A percentile compares a stretch with the other conserved stretches of the same genome.
Evolutionary conservation across 208 protist species (phyloP).

Genomic region (Sergeia podlipaevii): DNA sequence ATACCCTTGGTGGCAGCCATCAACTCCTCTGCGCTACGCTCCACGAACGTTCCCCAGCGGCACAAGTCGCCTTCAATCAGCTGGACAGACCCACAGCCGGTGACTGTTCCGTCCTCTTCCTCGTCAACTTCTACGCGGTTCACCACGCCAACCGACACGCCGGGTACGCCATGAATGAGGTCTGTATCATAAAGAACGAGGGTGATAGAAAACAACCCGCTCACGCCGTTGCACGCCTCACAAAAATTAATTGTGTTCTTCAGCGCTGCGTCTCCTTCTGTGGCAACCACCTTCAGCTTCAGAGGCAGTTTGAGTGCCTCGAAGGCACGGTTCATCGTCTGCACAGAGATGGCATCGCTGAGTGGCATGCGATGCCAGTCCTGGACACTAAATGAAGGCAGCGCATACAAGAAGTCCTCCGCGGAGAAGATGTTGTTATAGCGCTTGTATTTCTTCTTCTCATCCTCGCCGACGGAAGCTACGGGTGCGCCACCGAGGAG

Average conservation of each 20-base stretch:
- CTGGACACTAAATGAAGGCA: conserved; percentile 68
- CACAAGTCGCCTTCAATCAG: conserved; percentile 79
- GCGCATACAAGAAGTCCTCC: conserved; percentile 81
- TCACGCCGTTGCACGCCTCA: conserved; percentile 47
- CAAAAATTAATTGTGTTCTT: conserved; percentile 27
- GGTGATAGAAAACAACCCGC: conserved; percentile 62
- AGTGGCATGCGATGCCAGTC: conserved; percentile 29
- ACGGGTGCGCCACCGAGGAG: conserved; percentile 42
- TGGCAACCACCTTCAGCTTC: conserved; percentile 38
- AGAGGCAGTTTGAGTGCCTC: conserved; percentile 58
- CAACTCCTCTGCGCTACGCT: conserved; percentile 47
- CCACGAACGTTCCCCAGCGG: conserved; percentile 56
- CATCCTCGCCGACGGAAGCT: conserved; percentile 32
- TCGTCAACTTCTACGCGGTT: conserved; percentile 50
- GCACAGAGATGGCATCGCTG: conserved; percentile 29
- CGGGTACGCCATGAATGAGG: conserved; percentile 66
- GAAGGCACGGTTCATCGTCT: conserved; percentile 65
- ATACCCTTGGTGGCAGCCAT: conserved; percentile 41
- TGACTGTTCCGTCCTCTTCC: conserved; percentile 14
- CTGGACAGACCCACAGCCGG: conserved; percentile 48
- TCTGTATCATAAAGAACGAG: conserved; percentile 78
- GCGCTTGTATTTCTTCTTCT: conserved; percentile 53
- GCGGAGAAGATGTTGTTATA: conserved; percentile 85
- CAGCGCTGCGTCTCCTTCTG: conserved; percentile 10
- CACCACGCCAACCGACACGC: conserved; percentile 66